Evolutionary conservation across 768 basidiomycete species (phyloP), one percentile per base, ranked within the genome.

Genomic region (Paxillus ammoniavirescens): DNA sequence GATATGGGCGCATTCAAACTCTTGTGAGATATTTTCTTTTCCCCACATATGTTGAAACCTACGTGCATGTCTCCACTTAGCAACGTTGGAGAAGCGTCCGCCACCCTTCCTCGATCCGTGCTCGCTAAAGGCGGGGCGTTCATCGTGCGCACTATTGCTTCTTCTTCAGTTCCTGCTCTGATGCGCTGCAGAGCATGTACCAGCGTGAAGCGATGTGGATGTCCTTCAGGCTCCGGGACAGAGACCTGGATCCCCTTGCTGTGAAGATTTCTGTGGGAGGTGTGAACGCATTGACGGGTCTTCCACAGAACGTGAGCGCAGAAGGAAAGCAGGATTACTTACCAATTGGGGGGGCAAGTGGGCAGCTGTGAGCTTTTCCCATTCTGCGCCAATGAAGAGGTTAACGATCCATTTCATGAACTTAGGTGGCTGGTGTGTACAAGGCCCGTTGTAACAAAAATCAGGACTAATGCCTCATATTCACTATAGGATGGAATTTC

Each of bases 181-280:
- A 17, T 21, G 5, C 40, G 30, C 15, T 44, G 13, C 46, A 64
- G 63, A 52, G 56, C 38, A 65, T 65, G 65, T 63, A 64, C 46
- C 61, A 68, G 55, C 61, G 65, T 7, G 64, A 70, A 53, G 68
- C 67, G 1, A 64, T 68, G 64, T 67, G 68, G 67, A 67, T 70
- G 47, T 59, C 53, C 8, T 70, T 68, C 44, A 17, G 21, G 1
- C 31, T 42, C 18, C 42, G 33, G 21, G 6, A 21, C 14, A 8
- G 17, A n/a, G n/a, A n/a, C n/a, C n/a, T n/a, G 18, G 15, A 17
- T 9, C 33, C 45, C 10, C 21, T 53, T 33, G 67, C 68, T 2
- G 60, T 70, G 35, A 67, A 68, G 54, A 52, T 68, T 28, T 70
- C 63, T 8, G 61, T 68, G 14, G 65, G 68, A 31, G 67, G 67